Evolutionary conservation across 176 grass and related monocot genomes (phyloP).

Genomic region (Elymus sibiricus): DNA sequence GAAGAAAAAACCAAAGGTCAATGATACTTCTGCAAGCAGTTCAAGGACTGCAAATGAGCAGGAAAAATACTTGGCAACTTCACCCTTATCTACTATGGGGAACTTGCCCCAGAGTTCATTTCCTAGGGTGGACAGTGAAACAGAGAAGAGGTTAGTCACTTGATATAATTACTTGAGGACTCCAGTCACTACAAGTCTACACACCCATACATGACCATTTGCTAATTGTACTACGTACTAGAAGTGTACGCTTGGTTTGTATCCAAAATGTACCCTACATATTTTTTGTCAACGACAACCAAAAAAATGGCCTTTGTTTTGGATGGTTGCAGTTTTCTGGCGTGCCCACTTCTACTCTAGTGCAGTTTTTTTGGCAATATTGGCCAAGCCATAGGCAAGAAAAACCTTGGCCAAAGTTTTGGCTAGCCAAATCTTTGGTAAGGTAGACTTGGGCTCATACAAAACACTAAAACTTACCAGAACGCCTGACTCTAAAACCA

Average conservation of each 20-base stretch:
- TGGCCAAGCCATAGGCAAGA: neutral
- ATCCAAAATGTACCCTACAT: neutral
- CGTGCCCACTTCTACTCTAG: neutral
- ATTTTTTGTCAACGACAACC: neutral
- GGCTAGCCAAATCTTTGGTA: neutral
- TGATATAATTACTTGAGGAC: constrained; percentile 12
- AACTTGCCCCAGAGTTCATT: constrained; percentile 50
- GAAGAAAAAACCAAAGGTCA: constrained; percentile 26
- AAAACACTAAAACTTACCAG: neutral
- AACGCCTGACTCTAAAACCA: neutral
- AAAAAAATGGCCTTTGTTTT: neutral
- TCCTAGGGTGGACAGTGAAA: constrained; percentile 56
- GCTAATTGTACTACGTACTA: neutral
- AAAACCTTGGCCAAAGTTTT: neutral
- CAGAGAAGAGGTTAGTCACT: constrained; percentile 65
- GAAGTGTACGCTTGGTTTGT: constrained; percentile 1
- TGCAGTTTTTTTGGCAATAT: neutral
- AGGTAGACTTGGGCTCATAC: neutral
- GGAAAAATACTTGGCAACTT: constrained; percentile 16
- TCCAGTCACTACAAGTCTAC: neutral
- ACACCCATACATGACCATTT: neutral
- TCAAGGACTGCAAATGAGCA: constrained; percentile 27
- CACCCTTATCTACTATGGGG: constrained; percentile 14
- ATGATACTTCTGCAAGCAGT: constrained; percentile 14
- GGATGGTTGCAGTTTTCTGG: neutral